These are phyloP conservation scores for Gracilaria caudata DNA, from an alignment of 23 red algal genomes.

Conservation along the genomic window DNA sequence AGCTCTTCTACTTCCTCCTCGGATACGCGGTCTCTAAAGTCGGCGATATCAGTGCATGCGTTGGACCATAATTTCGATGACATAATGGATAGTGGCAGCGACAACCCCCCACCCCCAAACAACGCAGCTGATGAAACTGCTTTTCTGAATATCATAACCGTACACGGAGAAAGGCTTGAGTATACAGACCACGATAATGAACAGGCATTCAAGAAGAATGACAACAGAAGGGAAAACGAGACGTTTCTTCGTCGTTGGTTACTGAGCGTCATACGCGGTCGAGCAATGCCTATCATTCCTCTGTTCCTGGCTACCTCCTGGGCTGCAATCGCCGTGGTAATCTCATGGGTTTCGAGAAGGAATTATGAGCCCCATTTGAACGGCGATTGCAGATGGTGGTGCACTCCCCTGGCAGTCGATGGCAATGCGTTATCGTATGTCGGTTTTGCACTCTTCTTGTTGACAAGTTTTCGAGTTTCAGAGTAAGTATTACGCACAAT, in stretches of 20 bases:
- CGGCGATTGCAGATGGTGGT: conserved; percentile 66
- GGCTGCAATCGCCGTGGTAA: conserved; percentile 30
- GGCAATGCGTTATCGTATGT: conserved; percentile 57
- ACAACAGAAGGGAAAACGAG: conserved; percentile 24
- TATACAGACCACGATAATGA: conserved; percentile 42
- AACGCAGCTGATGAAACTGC: conserved; percentile 40
- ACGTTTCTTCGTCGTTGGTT: conserved; percentile 19
- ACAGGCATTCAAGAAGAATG: conserved; percentile 50
- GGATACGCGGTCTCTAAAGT: not conserved
- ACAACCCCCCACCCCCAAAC: not conserved
- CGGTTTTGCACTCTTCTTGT: conserved; percentile 67
- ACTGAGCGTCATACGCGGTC: conserved; percentile 28
- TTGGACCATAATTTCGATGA: not conserved
- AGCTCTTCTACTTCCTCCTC: conserved; percentile 9
- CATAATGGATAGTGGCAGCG: not conserved
- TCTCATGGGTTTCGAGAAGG: conserved; percentile 23
- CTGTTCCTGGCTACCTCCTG: conserved; percentile 27
- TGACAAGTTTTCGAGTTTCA: conserved; percentile 61
- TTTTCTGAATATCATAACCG: conserved; percentile 26
- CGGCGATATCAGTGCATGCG: not conserved
- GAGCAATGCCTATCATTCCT: conserved; percentile 50
- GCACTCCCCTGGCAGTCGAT: conserved; percentile 63
- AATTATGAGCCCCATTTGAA: conserved; percentile 41
- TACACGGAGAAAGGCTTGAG: conserved; percentile 19
- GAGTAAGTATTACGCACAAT: conserved; percentile 35